phyloP scores from a whole-genome alignment of 306 rosid genomes.

The Glycine latifolia region DNA sequence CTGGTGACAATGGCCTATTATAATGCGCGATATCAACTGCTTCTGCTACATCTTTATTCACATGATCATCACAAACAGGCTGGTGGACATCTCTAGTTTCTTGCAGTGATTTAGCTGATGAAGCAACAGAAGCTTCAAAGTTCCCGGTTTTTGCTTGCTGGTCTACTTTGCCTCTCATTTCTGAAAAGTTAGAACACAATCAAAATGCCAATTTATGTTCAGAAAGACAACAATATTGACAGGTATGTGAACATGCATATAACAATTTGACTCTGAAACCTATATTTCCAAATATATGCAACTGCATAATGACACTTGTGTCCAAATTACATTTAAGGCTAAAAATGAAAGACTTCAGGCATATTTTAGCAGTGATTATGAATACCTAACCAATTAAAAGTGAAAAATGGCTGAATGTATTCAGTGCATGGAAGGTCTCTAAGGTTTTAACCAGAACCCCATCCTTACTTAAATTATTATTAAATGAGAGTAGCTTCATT shows the following conservation, averaged over 20 bases:
- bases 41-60: conserved; percentile 52
- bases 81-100: conserved; percentile 47
- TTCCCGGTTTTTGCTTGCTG: conserved; percentile 39
- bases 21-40: conserved; percentile 50
- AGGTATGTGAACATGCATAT: conserved; percentile 1
- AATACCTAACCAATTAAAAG: conserved; percentile 13
- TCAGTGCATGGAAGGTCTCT: conserved; percentile 11
- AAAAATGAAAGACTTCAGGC: neutral
- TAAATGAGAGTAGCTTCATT: conserved; percentile 10
- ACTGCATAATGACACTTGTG: neutral
- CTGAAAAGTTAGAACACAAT: conserved; percentile 54
- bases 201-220: neutral
- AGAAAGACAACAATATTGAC: conserved; percentile 27
- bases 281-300: neutral
- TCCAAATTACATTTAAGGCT: neutral
- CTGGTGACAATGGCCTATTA: conserved; percentile 70
- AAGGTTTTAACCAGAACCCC: neutral
- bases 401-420: conserved; percentile 4
- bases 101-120: conserved; percentile 52
- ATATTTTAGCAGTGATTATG: neutral
- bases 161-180: conserved; percentile 39
- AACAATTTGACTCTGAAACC: conserved; percentile 19
- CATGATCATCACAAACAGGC: conserved; percentile 40
- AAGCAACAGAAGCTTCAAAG: conserved; percentile 46
- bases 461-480: neutral